Evolutionary conservation across 2,329 filamentous ascomycete genomes (phyloP), one percentile per base, ranked within the genome.

Genomic region (Xylaria sp.): DNA sequence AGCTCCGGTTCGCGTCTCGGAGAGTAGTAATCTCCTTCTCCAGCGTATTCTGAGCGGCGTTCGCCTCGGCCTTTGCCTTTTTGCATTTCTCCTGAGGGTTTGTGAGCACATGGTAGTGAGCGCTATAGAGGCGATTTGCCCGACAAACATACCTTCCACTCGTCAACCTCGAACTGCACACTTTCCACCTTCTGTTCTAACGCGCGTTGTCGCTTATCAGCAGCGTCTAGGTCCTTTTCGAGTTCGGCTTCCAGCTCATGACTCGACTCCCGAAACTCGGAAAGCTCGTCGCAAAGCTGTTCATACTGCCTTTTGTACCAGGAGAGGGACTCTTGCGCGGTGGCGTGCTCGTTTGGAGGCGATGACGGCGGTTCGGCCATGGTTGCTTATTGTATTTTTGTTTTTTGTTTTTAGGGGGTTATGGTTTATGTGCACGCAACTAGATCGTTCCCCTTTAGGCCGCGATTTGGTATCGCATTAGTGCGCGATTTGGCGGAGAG

Each of bases 231-330:
- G 79, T 99, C 96, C 84, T 94, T 97, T 81, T 99, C 96, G 62
- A 99, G 85, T 81, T 98, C 96, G 57, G 92, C 89, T 81, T 99
- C 96, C 36, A 99, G 87, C 80, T 98, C 96, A 79, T 93, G 92
- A 81, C 94, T 97, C 63, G 94, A 97, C 66, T 93, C 87, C 78
- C 97, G 93, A 80, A 99, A 99, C 77, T 99, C 96, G 71, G 92
- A 89, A 69, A 99, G 88, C 81, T 99, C 96, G 62, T 90, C 86
- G 81, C 97, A 96, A 44, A 99, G 87, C 79, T 93, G 90, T 82
- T 97, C 94, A 83, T 98, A 98, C 80, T 98, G 95, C 63, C 89
- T 83, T 85, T 99, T 99, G 88, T 98, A 99, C 88, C 96, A 97
- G 67, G 91, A 87, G 61, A 99, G 86, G 70, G 94, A 92, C 77